Percentiles rank a stretch among this genome's conserved stretches.
Evolutionary conservation across 1,284 basidiomycete genomes (phyloP).

Genomic region (Naganishia sp.): DNA sequence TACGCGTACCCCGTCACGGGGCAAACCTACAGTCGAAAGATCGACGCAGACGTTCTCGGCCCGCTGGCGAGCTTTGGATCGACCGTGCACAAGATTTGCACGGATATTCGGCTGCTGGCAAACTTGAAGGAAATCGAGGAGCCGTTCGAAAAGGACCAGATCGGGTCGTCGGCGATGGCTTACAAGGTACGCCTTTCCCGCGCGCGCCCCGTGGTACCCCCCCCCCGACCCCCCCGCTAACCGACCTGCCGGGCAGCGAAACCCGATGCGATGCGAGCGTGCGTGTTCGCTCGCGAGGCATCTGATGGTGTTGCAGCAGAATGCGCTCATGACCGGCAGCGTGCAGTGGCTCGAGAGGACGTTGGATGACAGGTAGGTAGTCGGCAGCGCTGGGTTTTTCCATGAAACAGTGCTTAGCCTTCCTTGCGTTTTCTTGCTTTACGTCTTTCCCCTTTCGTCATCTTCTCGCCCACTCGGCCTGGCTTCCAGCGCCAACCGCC

Average conservation of each 20-base stretch:
- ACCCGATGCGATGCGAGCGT: slow-evolving; percentile 98
- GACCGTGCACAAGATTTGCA: slow-evolving; percentile 96
- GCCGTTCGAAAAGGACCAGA: slow-evolving; percentile 98
- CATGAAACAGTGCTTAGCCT: not conserved
- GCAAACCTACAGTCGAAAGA: slow-evolving; percentile 97
- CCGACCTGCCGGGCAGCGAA: slow-evolving; percentile 58
- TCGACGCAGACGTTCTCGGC: slow-evolving; percentile 89
- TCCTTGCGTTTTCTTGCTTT: not conserved
- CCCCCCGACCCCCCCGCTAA: not conserved
- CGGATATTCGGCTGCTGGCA: slow-evolving; percentile 87
- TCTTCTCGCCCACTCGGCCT: not conserved
- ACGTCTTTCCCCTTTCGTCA: slow-evolving; percentile 1
- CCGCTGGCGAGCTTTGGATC: slow-evolving; percentile 89
- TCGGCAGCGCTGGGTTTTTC: too few relatives aligned
- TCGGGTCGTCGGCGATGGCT: slow-evolving; percentile 98
- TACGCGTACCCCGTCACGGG: slow-evolving; percentile 97
- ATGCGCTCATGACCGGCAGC: slow-evolving; percentile 85
- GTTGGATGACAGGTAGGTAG: slow-evolving; percentile 77
- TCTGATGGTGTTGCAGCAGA: slow-evolving; percentile 89
- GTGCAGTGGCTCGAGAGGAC: slow-evolving; percentile 98
- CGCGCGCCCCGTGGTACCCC: too few relatives aligned
- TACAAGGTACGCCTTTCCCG: slow-evolving; percentile 67
- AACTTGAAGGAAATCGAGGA: slow-evolving; percentile 99
- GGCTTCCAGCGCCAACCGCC: slow-evolving; percentile 77
- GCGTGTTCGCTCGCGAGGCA: slow-evolving; percentile 93